A percentile compares a stretch with the other conserved stretches of the same genome.
Evolutionary conservation across 352 stramenopile species (phyloP).

Genomic region (Phytophthora pisi): DNA sequence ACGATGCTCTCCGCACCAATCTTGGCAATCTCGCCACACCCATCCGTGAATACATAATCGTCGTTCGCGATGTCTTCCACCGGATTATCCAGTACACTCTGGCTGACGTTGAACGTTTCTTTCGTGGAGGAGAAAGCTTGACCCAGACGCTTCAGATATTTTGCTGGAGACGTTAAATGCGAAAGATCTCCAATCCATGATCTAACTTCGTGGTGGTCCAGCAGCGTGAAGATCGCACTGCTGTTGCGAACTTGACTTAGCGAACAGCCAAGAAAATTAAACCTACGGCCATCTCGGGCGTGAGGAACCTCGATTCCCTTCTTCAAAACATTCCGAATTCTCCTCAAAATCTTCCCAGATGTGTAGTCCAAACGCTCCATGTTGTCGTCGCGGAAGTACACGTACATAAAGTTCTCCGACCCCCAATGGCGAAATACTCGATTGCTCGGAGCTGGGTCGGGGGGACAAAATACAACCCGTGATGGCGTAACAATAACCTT

Average conservation of each 20-base stretch:
- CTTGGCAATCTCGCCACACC: conserved; percentile 66
- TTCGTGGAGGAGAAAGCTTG: conserved; percentile 78
- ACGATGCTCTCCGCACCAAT: conserved; percentile 47
- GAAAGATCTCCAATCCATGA: conserved; percentile 70
- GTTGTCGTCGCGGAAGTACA: conserved; percentile 86
- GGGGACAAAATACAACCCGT: conserved; percentile 65
- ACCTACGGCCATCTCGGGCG: conserved; percentile 27
- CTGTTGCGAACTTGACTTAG: conserved; percentile 79
- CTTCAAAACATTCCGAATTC: conserved; percentile 48
- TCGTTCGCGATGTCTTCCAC: conserved; percentile 52
- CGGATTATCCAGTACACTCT: conserved; percentile 49
- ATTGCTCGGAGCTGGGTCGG: conserved; percentile 58
- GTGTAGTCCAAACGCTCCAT: conserved; percentile 72
- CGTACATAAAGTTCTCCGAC: conserved; percentile 79
- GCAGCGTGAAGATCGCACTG: conserved; percentile 69
- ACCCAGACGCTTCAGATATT: conserved; percentile 80
- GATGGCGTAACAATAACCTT: conserved; percentile 76
- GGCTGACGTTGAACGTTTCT: conserved; percentile 51
- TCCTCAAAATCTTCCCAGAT: conserved; percentile 36
- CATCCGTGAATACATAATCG: conserved; percentile 70
- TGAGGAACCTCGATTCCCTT: conserved; percentile 49
- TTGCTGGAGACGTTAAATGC: conserved; percentile 54
- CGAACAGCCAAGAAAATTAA: conserved; percentile 75
- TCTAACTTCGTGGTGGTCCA: conserved; percentile 56
- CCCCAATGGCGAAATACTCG: conserved; percentile 76